Base-by-base conservation (phyloP, 225 moss, liverwort and hornwort genomes). In the Thuidium tamariscinum region DNA sequence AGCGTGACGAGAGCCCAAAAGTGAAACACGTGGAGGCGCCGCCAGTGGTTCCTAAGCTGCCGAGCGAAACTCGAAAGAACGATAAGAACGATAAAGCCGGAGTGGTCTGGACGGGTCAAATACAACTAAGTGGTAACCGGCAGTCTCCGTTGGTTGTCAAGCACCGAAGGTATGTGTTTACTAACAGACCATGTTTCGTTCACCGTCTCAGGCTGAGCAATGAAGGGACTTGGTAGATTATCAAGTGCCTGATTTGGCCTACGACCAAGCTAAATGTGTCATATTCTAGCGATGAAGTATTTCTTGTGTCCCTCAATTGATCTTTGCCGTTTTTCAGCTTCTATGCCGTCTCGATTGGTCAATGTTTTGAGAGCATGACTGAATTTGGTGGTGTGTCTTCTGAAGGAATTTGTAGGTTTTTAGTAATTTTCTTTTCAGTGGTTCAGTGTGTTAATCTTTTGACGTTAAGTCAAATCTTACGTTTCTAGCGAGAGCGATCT, bases 61-160 rank as follows among this genome's bases (percentile, higher is more conserved):
- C 54, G 11, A 89, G 84, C 52, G 88, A 73, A 52, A 41, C 84
- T 41, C 66, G 69, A 68, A 92, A 84, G 84, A 88, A 46, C 67
- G 91, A 91, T 74, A 93, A 67, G 82, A 89, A 62, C 63, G 92
- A 90, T 71, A 93, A 72, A 66, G 59, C 69, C 84, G 90, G 88
- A 85, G 83, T 77, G 39, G 74, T 77, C 42, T 95, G 83, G 94
- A 88, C 80, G 57, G 94, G 94, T 64, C 92, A 94, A 39, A 91
- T 94, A 70, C 92, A 94, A 89, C 84, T 94, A 41, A 94, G 92
- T 87, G 91, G 92, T 88, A 92, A 87, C 78, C 94, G 94, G 67
- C 92, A 91, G 84, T 92, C 92, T 77, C 87, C 92, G 73, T 82
- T 94, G 88, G 71, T 82, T 83, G 73, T 92, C 80, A 83, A 81